A percentile compares a stretch with the other conserved stretches of the same genome.
These are phyloP conservation scores for Hawksworthiomyces lignivorus DNA, from an alignment of 2,329 filamentous ascomycete species.

Conservation along the genomic window DNA sequence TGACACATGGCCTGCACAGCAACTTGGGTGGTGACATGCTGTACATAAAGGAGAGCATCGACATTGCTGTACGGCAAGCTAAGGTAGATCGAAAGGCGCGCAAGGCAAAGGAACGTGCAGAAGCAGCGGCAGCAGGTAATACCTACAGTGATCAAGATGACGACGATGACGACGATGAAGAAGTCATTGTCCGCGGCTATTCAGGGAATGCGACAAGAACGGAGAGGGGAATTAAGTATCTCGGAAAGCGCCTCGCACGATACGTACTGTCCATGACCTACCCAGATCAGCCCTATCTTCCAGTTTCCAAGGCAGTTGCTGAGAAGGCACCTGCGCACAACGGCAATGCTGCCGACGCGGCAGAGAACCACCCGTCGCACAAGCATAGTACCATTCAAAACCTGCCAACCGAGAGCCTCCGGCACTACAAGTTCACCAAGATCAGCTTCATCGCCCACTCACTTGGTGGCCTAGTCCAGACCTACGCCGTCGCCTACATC, in stretches of 20 bases:
- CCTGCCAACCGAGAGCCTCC: constrained; percentile 22
- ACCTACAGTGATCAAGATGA: constrained; percentile 16
- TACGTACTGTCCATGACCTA: constrained; percentile 86
- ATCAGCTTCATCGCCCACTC: constrained; percentile 95
- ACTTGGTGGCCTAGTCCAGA: constrained; percentile 81
- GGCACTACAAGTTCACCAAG: constrained; percentile 78
- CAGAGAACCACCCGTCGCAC: constrained; percentile 23
- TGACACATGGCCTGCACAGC: constrained; percentile 93
- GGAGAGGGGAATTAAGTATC: constrained; percentile 91
- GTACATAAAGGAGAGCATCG: constrained; percentile 94
- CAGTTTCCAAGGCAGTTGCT: constrained; percentile 45
- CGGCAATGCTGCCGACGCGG: not conserved
- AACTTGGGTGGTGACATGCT: constrained; percentile 96
- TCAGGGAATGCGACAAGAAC: constrained; percentile 84
- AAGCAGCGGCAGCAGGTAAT: constrained; percentile 8
- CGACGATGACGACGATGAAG: constrained; percentile 60
- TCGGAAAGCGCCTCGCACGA: constrained; percentile 88
- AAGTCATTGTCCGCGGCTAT: constrained; percentile 85
- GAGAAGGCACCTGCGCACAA: constrained; percentile 29
- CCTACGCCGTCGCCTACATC: constrained; percentile 92
- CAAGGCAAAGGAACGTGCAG: constrained; percentile 36
- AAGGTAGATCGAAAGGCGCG: constrained; percentile 60
- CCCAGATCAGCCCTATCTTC: constrained; percentile 83
- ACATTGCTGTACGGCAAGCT: constrained; percentile 69
- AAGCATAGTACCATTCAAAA: constrained; percentile 46